Evolutionary conservation across 2,329 filamentous ascomycete species (phyloP).

Genomic region (Laburnicola sp.): DNA sequence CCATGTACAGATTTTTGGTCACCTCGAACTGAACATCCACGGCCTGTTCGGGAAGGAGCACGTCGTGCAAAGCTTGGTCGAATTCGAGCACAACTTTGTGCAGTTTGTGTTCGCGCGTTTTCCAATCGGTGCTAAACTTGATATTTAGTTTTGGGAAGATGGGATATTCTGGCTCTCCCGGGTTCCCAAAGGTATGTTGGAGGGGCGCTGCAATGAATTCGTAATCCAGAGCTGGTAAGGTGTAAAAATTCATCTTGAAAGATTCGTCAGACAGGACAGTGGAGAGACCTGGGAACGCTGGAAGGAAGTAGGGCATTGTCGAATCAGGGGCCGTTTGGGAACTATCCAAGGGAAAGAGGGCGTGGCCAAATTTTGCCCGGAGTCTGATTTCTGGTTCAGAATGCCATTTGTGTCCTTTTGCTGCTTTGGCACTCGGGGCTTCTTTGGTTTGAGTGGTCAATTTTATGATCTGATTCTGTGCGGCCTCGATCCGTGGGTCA

Average conservation of each 20-base stretch:
- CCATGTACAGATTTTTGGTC: slow-evolving; percentile 20
- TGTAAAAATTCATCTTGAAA: slow-evolving; percentile 11
- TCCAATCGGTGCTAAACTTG: slow-evolving; percentile 20
- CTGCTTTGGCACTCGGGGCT: too few species aligned
- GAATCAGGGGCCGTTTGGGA: slow-evolving; percentile 6
- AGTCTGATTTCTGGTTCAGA: slow-evolving; percentile 19
- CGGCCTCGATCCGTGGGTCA: neutral
- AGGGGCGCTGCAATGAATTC: slow-evolving; percentile 27
- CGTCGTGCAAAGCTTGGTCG: slow-evolving; percentile 28
- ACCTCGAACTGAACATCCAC: slow-evolving; percentile 34
- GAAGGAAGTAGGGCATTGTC: slow-evolving; percentile 17
- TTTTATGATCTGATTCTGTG: neutral
- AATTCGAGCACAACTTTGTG: slow-evolving; percentile 27
- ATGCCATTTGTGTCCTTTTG: slow-evolving; percentile 17
- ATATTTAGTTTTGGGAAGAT: slow-evolving; percentile 31
- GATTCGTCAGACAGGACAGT: slow-evolving; percentile 23
- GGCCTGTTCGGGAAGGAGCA: slow-evolving; percentile 35
- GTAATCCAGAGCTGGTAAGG: slow-evolving; percentile 27
- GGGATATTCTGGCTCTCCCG: slow-evolving; percentile 7
- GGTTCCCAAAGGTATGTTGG: slow-evolving; percentile 3
- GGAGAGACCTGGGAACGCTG: slow-evolving; percentile 25
- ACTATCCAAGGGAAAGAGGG: slow-evolving; percentile 23
- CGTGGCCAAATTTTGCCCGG: slow-evolving; percentile 30
- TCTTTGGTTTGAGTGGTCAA: neutral
- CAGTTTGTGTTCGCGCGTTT: slow-evolving; percentile 15